These are phyloP conservation scores for Yarrowia sp. DNA, from an alignment of 805 yeast species.

Conservation along the genomic window DNA sequence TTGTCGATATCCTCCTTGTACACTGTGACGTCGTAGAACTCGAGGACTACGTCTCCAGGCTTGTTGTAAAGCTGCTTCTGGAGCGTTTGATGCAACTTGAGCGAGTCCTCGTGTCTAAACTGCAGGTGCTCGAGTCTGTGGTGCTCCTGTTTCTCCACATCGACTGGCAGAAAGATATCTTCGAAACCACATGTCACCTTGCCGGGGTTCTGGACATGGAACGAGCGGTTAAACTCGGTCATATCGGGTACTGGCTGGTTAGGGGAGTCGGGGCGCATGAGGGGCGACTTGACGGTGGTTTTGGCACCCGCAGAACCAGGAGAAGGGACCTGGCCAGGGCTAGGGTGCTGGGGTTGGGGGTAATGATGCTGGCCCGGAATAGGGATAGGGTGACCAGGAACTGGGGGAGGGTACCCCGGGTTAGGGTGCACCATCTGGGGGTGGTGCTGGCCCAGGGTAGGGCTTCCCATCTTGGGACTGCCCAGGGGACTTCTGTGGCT, in stretches of 20 bases:
- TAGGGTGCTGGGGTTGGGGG: not conserved
- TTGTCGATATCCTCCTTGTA: slow-evolving; percentile 65
- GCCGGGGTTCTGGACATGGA: slow-evolving; percentile 17
- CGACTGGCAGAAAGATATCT: slow-evolving; percentile 34
- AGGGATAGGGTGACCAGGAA: not conserved
- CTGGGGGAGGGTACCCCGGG: not conserved
- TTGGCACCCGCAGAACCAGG: not conserved
- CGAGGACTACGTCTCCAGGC: slow-evolving; percentile 28
- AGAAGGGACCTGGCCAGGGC: slow-evolving; percentile 10
- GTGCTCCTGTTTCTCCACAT: slow-evolving; percentile 19
- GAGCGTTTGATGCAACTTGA: slow-evolving; percentile 24
- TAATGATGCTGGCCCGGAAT: not conserved
- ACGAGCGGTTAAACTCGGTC: slow-evolving; percentile 27
- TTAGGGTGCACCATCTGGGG: slow-evolving; percentile 6
- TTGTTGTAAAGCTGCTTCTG: slow-evolving; percentile 32
- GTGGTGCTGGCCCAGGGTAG: not conserved
- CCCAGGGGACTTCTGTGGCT: not conserved
- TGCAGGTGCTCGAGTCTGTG: slow-evolving; percentile 15
- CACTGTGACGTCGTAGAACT: slow-evolving; percentile 59
- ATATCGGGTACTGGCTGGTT: slow-evolving; percentile 6
- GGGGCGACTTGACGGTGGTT: slow-evolving; percentile 22
- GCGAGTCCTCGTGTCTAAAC: slow-evolving; percentile 38
- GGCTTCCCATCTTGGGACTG: not conserved
- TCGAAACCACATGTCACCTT: slow-evolving; percentile 40
- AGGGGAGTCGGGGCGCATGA: slow-evolving; percentile 24